Evolutionary conservation across 1,284 basidiomycete species (phyloP), one percentile per base, ranked within the genome.

Genomic region (Polyporus tsugae): DNA sequence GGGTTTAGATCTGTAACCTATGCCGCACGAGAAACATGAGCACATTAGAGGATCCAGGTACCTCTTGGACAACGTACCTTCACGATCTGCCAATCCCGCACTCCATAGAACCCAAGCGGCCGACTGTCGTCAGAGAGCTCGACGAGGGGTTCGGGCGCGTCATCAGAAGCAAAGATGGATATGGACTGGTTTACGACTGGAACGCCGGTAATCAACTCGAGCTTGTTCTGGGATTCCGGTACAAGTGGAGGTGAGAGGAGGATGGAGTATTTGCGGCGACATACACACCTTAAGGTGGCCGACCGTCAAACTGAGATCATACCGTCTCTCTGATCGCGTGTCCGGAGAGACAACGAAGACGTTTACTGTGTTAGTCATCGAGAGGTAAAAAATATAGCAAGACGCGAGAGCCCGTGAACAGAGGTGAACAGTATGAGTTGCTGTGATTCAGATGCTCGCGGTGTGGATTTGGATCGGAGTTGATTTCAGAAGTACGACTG

Each of bases 141-240:
- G 4, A 84, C 86, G 2, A 93, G 71, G 5, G 87, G 81, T 13
- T 84, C 80, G 1, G 81, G 74, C 68, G 90, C 86, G 38, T 84
- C 85, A 52, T 91, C 87, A 3, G 89, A 86, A 4, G 90, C 86
- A 63, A 88, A 85, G 6, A 97, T 78, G 0, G 86, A 81, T 62
- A 97, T 86, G 0, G 80, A 75, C 76, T 98, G 96, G 72, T 91
- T 90, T 65, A 83, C 82, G 4, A 87, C 85, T 1, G 94, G 89
- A 65, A 98, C 93, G 19, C 97, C 97, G n/a, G 96, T 98, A 76
- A 98, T 89, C 61, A 91, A 86, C 77, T 96, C 95, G 35, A 99
- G 88, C 75, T 95, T 97, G 71, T 84, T 85, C 94, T 97, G 77
- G 4, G 33, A 29, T 15, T 38, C 17, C n/a, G 4, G 17, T 25